A percentile compares a stretch with the other conserved stretches of the same genome.
Conservation (phyloP, 2,329 filamentous ascomycete species). For the Aspergillus brasiliensis region DNA sequence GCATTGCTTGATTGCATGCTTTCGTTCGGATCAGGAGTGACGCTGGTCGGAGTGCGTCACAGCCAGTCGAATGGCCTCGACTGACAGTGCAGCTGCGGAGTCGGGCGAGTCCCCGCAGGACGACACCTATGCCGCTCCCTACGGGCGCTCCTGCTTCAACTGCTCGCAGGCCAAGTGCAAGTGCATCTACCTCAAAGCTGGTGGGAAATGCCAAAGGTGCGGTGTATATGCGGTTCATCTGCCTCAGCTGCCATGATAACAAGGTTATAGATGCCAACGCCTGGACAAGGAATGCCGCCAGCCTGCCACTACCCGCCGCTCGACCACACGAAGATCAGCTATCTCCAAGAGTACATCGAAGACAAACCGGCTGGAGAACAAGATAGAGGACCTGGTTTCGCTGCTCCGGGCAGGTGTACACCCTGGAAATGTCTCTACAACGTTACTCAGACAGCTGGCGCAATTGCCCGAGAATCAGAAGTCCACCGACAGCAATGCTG, state of each 20-base stretch:
- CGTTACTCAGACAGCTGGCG: not conserved
- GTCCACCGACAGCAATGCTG: not conserved
- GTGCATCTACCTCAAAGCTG: constrained; percentile 18
- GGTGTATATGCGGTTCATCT: constrained; percentile 5
- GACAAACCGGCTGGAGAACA: constrained; percentile 28
- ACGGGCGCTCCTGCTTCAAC: constrained; percentile 23
- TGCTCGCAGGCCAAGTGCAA: constrained; percentile 29
- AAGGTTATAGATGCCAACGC: constrained; percentile 42
- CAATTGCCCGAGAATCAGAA: not conserved
- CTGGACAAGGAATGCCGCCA: constrained; percentile 46
- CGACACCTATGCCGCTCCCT: constrained; percentile 11
- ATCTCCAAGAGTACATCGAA: constrained; percentile 13
- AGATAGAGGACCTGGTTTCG: constrained; percentile 30
- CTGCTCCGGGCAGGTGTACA: constrained; percentile 19
- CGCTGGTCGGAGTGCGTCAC: not conserved
- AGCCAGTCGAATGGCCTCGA: not conserved
- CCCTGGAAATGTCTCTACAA: not conserved
- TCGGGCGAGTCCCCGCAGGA: not conserved
- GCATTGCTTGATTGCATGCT: not conserved
- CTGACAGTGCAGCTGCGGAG: not conserved
- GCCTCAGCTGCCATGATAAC: not conserved
- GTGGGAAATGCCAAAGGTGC: constrained; percentile 13
- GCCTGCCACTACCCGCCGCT: constrained; percentile 35
- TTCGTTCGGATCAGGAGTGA: not conserved
- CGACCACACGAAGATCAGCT: constrained; percentile 13